A percentile compares a stretch with the other conserved stretches of the same genome.
phyloP scores from a whole-genome alignment of 2,329 filamentous ascomycete species.

The Orbilia blumenaviensis region DNA sequence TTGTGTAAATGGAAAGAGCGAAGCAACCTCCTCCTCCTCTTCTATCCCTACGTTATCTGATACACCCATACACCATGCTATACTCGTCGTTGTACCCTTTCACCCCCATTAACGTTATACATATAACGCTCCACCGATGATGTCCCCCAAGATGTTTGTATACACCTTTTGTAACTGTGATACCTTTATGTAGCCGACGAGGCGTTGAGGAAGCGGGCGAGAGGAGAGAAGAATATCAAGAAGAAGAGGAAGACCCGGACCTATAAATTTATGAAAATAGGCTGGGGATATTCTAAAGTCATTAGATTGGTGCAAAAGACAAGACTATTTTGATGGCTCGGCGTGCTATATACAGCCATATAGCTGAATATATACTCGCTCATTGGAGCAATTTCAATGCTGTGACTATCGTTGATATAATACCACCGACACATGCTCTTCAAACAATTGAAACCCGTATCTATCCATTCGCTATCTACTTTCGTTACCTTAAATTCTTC shows the following conservation, averaged over 20 bases:
- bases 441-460: no score
- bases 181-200: slow-evolving; percentile 11
- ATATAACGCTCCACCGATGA: no score
- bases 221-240: background rate
- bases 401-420: no score
- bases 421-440: no score
- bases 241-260: background rate
- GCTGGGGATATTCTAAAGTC: no score
- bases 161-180: slow-evolving; percentile 30
- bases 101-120: background rate
- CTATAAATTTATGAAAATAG: background rate
- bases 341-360: no score
- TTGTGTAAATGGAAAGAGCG: background rate
- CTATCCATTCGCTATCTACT: no score
- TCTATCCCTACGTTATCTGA: background rate
- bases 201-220: background rate
- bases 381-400: no score
- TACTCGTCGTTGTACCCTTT: background rate
- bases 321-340: no score
- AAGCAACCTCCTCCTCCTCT: background rate
- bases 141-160: slow-evolving; percentile 10
- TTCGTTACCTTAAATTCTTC: no score
- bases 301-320: no score
- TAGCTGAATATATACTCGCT: no score
- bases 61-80: background rate